Base-by-base conservation (phyloP, 1,284 basidiomycete species). In the Naganishia sp. region DNA sequence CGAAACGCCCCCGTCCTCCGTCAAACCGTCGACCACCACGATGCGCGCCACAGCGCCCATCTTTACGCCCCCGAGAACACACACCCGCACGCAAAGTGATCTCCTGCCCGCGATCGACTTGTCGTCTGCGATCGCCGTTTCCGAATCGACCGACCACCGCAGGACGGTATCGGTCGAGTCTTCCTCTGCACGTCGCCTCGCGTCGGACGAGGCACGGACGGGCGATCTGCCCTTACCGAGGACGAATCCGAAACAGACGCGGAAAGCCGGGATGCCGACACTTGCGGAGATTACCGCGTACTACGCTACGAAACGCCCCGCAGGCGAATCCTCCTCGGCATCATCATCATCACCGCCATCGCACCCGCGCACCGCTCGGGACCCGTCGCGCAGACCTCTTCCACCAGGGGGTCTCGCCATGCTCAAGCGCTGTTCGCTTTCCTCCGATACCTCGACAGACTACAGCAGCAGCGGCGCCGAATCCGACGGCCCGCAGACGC, bases 211-310 rank as follows among this genome's bases (percentile, higher is more conserved):
- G 18, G 11, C 21, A 25, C 13, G 28, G 28, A 21, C 21, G 49
- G 49, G 23, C 28, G 21, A 50, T 28, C 21, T 28, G n/a, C 13
- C 49, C 11, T 28, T 28, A 2, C 23, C 49, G 13, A 2, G 21
- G 21, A 11, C 49, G 23, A 50, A 15, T 7, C 21, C 23, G 21
- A 50, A 25, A 28, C 21, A 5, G 28, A 28, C 28, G 28, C 28
- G 49, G 23, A 16, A 25, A 28, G 49, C 49, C 13, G 49, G 49
- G 49, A 23, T 50, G 23, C 49, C 49, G 1, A 50, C 49, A 2
- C 49, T 50, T 15, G 49, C 49, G n/a, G 49, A 50, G 23, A 50
- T 50, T 28, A 50, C 49, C 21, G 49, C 49, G 21, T 25, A 50
- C 25, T 50, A 50, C 49, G 45, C 45, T 15, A 18, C 45, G n/a